phyloP scores from a whole-genome alignment of 768 basidiomycete species.

The Trametes sanguinea region DNA sequence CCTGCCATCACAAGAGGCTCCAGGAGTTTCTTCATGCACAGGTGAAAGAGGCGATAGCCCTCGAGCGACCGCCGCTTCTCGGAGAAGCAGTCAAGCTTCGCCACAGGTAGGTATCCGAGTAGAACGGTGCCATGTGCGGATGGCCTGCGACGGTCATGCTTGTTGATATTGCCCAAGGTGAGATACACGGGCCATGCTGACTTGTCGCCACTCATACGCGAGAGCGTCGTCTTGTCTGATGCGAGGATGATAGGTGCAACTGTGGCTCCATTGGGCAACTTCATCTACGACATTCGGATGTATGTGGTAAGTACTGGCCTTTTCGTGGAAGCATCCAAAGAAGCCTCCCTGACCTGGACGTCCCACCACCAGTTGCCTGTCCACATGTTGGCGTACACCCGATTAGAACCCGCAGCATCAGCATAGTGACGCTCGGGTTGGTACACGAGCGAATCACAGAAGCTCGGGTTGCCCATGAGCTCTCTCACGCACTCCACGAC shows the following conservation, averaged over 20 bases:
- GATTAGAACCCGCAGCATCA: conserved; percentile 26
- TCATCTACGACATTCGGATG: conserved; percentile 10
- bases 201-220: conserved; percentile 31
- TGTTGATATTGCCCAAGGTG: conserved; percentile 35
- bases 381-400: conserved; percentile 44
- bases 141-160: conserved; percentile 24
- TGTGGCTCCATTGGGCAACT: conserved; percentile 28
- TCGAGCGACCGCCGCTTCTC: conserved; percentile 12
- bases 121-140: conserved; percentile 24
- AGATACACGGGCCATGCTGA: conserved; percentile 38
- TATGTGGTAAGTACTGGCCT: neutral
- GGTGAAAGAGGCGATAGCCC: conserved; percentile 5
- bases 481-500: conserved; percentile 39
- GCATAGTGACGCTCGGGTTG: conserved; percentile 40
- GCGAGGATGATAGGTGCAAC: conserved; percentile 33
- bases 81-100: conserved; percentile 32
- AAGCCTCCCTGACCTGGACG: conserved; percentile 41
- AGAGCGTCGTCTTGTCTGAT: conserved; percentile 35
- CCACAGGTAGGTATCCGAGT: conserved; percentile 35
- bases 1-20: too few relatives aligned
- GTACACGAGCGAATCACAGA: conserved; percentile 32
- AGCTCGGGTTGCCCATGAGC: conserved; percentile 38
- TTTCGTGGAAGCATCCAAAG: neutral
- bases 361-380: conserved; percentile 54
- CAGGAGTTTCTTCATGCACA: too few relatives aligned